Evolutionary conservation across 2,329 filamentous ascomycete genomes (phyloP).

Genomic region (Monilinia fructigena): DNA sequence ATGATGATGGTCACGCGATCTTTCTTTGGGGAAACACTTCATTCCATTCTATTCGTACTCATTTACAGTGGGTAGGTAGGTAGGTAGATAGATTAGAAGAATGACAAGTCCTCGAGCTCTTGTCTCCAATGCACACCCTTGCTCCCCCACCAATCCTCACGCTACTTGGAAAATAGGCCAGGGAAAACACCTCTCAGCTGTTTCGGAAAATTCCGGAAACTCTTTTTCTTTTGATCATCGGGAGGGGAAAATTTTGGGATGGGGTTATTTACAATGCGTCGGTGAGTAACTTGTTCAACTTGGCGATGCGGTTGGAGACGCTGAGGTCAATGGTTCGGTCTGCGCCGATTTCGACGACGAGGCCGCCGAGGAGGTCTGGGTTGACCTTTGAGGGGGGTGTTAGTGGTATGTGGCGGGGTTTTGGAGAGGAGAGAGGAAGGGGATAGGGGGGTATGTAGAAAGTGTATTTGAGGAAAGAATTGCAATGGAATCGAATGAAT

Average conservation of each 20-base stretch:
- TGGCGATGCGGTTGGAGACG: constrained; percentile 90
- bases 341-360: constrained; percentile 89
- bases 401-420: neutral
- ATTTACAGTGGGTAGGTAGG: constrained; percentile 24
- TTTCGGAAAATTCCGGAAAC: constrained; percentile 1
- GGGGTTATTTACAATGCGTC: constrained; percentile 80
- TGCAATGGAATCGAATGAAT: neutral
- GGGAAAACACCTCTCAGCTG: neutral
- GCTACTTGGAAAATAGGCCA: neutral
- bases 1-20: too few species aligned
- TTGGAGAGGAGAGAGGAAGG: neutral
- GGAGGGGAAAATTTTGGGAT: constrained; percentile 32
- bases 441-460: neutral
- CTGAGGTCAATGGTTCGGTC: constrained; percentile 96
- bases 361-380: constrained; percentile 88
- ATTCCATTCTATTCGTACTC: constrained; percentile 24
- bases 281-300: constrained; percentile 98
- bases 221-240: constrained; percentile 22
- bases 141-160: neutral
- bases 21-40: constrained; percentile 1
- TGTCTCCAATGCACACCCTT: too few species aligned
- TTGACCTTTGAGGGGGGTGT: constrained; percentile 60
- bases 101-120: constrained; percentile 4
- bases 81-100: constrained; percentile 2
- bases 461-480: neutral